Conservation (phyloP, 345 rosid genomes). For the Eucalyptus dawsonii region DNA sequence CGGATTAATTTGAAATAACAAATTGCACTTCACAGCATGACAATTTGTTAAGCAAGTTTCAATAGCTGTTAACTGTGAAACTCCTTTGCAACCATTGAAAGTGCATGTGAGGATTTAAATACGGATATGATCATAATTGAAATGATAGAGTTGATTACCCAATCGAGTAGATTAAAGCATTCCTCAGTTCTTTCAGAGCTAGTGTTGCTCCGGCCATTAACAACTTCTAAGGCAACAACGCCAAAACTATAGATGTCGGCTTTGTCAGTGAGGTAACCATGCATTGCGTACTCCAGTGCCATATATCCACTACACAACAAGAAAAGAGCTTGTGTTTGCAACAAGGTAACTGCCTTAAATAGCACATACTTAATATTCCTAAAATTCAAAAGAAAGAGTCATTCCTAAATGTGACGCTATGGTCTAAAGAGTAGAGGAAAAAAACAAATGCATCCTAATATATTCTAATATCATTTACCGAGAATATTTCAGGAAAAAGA, state of each 20-base stretch:
- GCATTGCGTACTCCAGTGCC: constrained; percentile 30
- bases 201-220: constrained; percentile 7
- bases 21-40: too few species aligned
- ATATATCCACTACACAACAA: constrained; percentile 15
- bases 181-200: not conserved
- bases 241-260: constrained; percentile 30
- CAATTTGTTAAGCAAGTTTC: not conserved
- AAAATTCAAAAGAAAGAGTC: not conserved
- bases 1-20: too few species aligned
- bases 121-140: not conserved
- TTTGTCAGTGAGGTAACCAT: constrained; percentile 17
- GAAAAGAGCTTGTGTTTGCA: not conserved
- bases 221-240: constrained; percentile 18
- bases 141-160: constrained; percentile 1
- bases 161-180: constrained; percentile 6
- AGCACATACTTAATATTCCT: not conserved
- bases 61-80: not conserved
- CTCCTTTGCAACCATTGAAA: not conserved
- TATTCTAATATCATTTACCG: too few species aligned
- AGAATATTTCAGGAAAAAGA: not conserved
- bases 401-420: not conserved
- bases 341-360: not conserved
- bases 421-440: not conserved
- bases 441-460: not conserved
- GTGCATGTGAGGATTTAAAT: not conserved